Evolutionary conservation across 2,329 filamentous ascomycete species (phyloP), one percentile per base, ranked within the genome.

Genomic region (Fusarium sp.): DNA sequence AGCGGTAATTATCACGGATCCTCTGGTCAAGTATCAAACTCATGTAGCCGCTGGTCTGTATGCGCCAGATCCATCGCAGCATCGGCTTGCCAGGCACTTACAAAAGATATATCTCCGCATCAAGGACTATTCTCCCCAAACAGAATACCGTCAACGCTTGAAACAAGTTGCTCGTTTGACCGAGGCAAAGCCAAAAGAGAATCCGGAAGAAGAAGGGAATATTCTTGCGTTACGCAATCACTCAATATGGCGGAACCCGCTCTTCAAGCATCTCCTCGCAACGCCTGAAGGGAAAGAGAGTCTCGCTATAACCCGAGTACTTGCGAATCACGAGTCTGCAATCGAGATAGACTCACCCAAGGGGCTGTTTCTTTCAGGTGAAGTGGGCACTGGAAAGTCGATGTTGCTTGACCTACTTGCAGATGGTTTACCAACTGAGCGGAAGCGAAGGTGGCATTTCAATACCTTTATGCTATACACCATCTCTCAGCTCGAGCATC

Each of bases 371-470:
- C 84, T 96, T 0, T 93, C 93, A 27, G 92, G 93, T 9, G 92
- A 94, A 75, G 93, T 96, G 3, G 93, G 93, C 13, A 93, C 91
- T 0, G 92, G 93, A 16, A 96, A 96, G 78, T 92, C 89, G 7
- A 94, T 96, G 91, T 85, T 96, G n/a, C 85, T 94, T 16, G 92
- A 95, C 74, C 82, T 96, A 1, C 88, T 96, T n/a, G 91, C 92
- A 16, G 90, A 93, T 54, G 91, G 90, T 53, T 80, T 96, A 6
- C 93, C 93, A 2, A 93, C 89, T 18, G 82, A 85, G 46, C 90
- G 89, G 74, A 95, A 95, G 81, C 84, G 86, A 72, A 84, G 92
- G 63, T 94, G 91, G 89, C 93, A 95, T 76, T 96, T 94, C 80
- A 93, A 93, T 77, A 93, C 91, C 0, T 96, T 96, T 74, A 96